phyloP scores from a whole-genome alignment of 2,329 filamentous ascomycete genomes.

The Colletotrichum karsti region DNA sequence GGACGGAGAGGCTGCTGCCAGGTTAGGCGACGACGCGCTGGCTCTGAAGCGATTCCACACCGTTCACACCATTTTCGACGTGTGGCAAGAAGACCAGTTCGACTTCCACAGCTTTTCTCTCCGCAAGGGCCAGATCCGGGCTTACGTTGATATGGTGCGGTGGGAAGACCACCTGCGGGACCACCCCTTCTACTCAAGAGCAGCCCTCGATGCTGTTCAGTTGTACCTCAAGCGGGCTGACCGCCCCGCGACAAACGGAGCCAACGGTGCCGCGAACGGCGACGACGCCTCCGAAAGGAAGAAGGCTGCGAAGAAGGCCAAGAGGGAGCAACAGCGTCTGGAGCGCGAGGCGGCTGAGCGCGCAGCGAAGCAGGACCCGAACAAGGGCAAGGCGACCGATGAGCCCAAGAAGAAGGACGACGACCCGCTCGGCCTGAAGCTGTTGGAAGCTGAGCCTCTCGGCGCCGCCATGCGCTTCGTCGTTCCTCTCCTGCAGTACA shows the following conservation, averaged over 20 bases:
- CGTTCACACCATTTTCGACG: conserved; percentile 91
- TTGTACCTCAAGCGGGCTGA: conserved; percentile 85
- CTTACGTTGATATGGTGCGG: conserved; percentile 94
- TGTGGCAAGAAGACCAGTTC: conserved; percentile 98
- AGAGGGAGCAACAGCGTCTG: conserved; percentile 71
- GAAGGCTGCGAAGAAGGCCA: conserved; percentile 90
- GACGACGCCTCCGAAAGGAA: conserved; percentile 77
- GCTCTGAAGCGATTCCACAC: conserved; percentile 93
- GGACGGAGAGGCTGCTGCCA: conserved; percentile 88
- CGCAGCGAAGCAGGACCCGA: conserved; percentile 82
- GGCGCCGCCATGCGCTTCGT: conserved; percentile 90
- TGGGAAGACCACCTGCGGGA: conserved; percentile 94
- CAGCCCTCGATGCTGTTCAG: conserved; percentile 82
- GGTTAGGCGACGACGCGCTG: conserved; percentile 82
- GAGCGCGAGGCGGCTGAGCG: conserved; percentile 84
- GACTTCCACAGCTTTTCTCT: conserved; percentile 98
- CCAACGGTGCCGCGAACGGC: conserved; percentile 61
- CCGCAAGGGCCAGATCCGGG: conserved; percentile 93
- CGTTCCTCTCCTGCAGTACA: conserved; percentile 81
- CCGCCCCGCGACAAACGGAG: conserved; percentile 71
- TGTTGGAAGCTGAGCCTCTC: conserved; percentile 85
- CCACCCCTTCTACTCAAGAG: conserved; percentile 91
- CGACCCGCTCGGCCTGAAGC: conserved; percentile 83
- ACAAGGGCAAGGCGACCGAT: conserved; percentile 72
- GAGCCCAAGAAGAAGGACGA: conserved; percentile 83